Percentiles rank a stretch among this genome's conserved stretches.
Evolutionary conservation across 108 stramenopile genomes (phyloP).

Genomic region (Nitzschia palea): DNA sequence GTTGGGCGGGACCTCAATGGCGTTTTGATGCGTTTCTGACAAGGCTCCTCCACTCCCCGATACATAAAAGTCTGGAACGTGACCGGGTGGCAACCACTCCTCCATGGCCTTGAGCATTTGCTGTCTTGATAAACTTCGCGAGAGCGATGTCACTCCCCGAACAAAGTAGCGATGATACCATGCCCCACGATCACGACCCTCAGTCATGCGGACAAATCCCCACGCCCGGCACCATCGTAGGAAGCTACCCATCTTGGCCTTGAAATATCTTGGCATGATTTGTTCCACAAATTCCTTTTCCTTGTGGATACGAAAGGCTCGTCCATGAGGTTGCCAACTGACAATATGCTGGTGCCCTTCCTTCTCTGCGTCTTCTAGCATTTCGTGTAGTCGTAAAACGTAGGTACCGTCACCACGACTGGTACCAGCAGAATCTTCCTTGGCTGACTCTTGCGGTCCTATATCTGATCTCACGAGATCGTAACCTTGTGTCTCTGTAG

Average conservation of each 20-base stretch:
- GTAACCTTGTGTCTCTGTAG: too few relatives aligned
- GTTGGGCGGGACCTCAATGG: slow-evolving; percentile 1
- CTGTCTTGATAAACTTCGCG: slow-evolving; percentile 10
- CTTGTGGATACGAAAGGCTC: slow-evolving; percentile 72
- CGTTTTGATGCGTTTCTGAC: neutral
- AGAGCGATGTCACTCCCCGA: slow-evolving; percentile 25
- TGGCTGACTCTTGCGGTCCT: neutral
- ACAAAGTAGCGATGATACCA: slow-evolving; percentile 52
- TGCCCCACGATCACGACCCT: slow-evolving; percentile 30
- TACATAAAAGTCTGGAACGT: slow-evolving; percentile 27
- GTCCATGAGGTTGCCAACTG: slow-evolving; percentile 69
- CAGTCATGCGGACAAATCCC: slow-evolving; percentile 64
- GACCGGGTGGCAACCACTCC: slow-evolving; percentile 23
- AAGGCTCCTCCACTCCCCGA: slow-evolving; percentile 13
- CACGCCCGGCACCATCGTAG: slow-evolving; percentile 65
- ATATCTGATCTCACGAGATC: neutral
- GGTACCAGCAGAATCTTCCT: neutral
- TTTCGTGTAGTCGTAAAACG: slow-evolving; percentile 49
- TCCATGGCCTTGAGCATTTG: slow-evolving; percentile 37
- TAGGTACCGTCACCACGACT: slow-evolving; percentile 32
- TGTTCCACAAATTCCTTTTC: slow-evolving; percentile 57
- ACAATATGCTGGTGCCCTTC: slow-evolving; percentile 54
- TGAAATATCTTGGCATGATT: slow-evolving; percentile 44
- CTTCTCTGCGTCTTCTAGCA: slow-evolving; percentile 61
- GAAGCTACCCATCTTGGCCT: slow-evolving; percentile 28